Conservation (phyloP, 257 asterid species). For the Ilex asprella region DNA sequence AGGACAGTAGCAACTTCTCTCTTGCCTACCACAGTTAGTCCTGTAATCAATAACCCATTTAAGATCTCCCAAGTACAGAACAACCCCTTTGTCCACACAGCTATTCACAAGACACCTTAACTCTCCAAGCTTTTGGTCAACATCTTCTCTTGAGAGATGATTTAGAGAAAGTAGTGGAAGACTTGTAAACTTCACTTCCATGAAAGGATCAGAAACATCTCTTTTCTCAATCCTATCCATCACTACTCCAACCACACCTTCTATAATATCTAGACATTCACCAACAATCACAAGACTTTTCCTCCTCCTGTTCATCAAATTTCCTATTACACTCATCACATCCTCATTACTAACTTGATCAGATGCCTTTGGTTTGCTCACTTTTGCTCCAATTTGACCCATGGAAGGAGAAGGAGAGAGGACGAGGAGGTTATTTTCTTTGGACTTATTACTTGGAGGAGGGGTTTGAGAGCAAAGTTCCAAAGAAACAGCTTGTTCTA, state of each 20-base stretch:
- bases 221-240: not conserved
- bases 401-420: not conserved
- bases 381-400: not conserved
- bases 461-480: not conserved
- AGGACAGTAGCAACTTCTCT: not conserved
- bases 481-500: constrained; percentile 1
- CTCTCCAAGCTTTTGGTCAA: not conserved
- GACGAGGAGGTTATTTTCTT: not conserved
- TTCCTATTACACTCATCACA: not conserved
- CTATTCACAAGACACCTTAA: not conserved
- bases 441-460: not conserved
- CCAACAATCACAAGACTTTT: constrained; percentile 1
- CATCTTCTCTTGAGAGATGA: not conserved
- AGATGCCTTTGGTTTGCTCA: not conserved
- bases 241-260: not conserved
- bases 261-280: not conserved
- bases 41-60: not conserved
- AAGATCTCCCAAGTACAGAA: constrained; percentile 3
- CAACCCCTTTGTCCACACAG: not conserved
- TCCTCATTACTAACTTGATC: not conserved
- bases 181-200: not conserved
- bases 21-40: not conserved
- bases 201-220: not conserved
- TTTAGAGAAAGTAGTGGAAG: not conserved
- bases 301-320: not conserved